These are phyloP conservation scores for Diplotaxis tenuifolia DNA, from an alignment of 345 rosid species.

Conservation along the genomic window DNA sequence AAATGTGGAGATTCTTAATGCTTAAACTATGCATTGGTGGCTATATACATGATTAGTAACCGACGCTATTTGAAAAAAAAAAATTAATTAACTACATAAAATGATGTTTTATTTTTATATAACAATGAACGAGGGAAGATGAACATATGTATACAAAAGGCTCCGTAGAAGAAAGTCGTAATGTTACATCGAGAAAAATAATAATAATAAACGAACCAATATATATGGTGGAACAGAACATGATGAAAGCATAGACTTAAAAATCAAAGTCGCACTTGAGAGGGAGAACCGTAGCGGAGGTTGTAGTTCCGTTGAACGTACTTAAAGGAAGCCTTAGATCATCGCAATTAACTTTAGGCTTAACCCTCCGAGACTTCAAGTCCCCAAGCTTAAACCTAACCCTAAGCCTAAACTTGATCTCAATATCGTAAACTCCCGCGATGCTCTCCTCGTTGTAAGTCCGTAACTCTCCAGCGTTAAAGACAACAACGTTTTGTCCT, in stretches of 20 bases:
- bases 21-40: neutral
- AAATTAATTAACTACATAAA: neutral
- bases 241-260: slow-evolving; percentile 30
- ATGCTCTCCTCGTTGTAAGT: slow-evolving; percentile 41
- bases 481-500: slow-evolving; percentile 39
- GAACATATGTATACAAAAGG: neutral
- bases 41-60: neutral
- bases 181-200: neutral
- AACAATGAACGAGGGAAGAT: neutral
- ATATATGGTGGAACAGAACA: neutral
- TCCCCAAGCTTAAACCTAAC: slow-evolving; percentile 63
- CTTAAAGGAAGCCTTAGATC: slow-evolving; percentile 57
- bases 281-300: slow-evolving; percentile 12
- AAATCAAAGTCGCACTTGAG: slow-evolving; percentile 52
- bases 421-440: slow-evolving; percentile 47
- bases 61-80: neutral
- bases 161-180: neutral
- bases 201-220: slow-evolving; percentile 20
- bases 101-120: slow-evolving; percentile 16
- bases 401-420: slow-evolving; percentile 53
- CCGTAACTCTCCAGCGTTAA: slow-evolving; percentile 30
- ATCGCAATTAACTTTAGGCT: slow-evolving; percentile 56
- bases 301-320: slow-evolving; percentile 30
- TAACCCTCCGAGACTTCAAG: slow-evolving; percentile 46
- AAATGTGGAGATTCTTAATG: neutral